A percentile compares a stretch with the other conserved stretches of the same genome.
phyloP scores from a whole-genome alignment of 148 eudicot species.

The Fallopia convolvulus region DNA sequence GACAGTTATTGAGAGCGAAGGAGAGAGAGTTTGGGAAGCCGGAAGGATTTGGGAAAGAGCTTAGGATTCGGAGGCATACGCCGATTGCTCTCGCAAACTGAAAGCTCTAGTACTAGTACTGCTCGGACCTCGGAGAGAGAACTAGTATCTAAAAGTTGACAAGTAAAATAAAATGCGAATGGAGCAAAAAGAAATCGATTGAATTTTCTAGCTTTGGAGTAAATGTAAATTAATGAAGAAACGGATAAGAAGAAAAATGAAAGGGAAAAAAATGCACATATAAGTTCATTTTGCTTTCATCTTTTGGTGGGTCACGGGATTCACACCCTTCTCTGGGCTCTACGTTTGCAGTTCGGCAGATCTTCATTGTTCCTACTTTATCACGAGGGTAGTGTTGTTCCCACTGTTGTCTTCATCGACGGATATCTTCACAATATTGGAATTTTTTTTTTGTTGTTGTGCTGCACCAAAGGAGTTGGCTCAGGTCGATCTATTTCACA shows the following conservation, averaged over 20 bases:
- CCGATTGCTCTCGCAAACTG: background rate
- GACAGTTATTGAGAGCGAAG: background rate
- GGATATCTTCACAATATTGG: too few species aligned
- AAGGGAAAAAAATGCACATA: too few species aligned
- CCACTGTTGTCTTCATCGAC: too few species aligned
- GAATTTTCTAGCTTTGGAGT: background rate
- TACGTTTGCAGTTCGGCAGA: background rate
- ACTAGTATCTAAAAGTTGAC: too few species aligned
- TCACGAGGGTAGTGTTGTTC: background rate
- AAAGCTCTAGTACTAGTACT: background rate
- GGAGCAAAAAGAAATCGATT: too few species aligned
- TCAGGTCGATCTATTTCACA: too few species aligned
- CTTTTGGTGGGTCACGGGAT: background rate
- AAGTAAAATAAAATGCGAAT: too few species aligned
- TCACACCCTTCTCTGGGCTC: background rate
- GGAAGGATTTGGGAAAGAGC: background rate
- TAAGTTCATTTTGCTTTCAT: background rate
- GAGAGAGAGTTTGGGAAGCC: background rate
- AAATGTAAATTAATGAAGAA: too few species aligned
- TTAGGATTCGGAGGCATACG: background rate
- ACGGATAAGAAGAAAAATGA: too few species aligned
- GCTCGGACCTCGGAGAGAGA: too few species aligned
- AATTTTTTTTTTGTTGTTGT: too few species aligned
- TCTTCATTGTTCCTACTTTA: background rate
- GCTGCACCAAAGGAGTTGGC: too few species aligned